Evolutionary conservation across 345 rosid genomes (phyloP).

Genomic region (Aquilaria malaccensis): DNA sequence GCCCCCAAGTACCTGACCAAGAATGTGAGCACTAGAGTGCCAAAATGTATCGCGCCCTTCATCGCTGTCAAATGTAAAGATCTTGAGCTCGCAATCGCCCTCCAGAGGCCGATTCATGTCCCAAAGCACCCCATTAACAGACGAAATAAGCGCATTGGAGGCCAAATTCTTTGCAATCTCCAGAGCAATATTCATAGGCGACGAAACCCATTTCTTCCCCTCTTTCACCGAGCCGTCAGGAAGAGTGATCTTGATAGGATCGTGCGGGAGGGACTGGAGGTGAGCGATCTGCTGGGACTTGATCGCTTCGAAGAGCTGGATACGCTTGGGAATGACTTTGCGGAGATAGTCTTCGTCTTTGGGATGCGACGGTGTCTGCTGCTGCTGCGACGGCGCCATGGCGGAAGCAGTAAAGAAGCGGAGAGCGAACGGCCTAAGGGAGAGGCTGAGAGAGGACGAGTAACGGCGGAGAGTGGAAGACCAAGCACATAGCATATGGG

Average conservation of each 20-base stretch:
- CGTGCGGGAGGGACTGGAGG: conserved; percentile 53
- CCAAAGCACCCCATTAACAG: conserved; percentile 80
- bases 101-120: conserved; percentile 87
- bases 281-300: conserved; percentile 50
- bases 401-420: conserved; percentile 20
- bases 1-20: conserved; percentile 61
- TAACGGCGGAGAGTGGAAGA: conserved; percentile 29
- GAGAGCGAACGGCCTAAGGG: conserved; percentile 16
- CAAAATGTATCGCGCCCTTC: conserved; percentile 95
- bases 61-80: conserved; percentile 62
- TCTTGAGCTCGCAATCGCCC: conserved; percentile 64
- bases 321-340: conserved; percentile 56
- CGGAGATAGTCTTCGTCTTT: conserved; percentile 62
- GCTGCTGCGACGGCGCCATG: conserved; percentile 35
- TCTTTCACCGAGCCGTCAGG: conserved; percentile 74
- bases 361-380: conserved; percentile 29
- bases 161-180: conserved; percentile 69
- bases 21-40: conserved; percentile 99
- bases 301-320: conserved; percentile 58
- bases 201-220: conserved; percentile 75
- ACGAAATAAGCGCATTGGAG: conserved; percentile 59
- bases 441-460: conserved; percentile 13
- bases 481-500: conserved; percentile 21
- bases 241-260: conserved; percentile 71
- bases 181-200: conserved; percentile 69